phyloP scores from a whole-genome alignment of 2,329 filamentous ascomycete species.

The Aspergillus sp. region DNA sequence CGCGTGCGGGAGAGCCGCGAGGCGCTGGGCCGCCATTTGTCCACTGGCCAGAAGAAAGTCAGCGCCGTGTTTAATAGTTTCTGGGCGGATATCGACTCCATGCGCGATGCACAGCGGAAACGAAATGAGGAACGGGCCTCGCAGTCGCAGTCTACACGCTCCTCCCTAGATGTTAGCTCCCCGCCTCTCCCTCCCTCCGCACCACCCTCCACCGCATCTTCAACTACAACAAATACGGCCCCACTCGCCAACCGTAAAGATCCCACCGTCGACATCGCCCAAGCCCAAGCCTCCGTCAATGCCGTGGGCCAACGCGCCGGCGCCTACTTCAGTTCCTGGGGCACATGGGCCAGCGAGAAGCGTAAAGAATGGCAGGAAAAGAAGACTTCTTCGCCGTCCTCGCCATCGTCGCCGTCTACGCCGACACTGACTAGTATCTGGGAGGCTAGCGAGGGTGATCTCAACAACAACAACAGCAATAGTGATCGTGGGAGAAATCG shows the following conservation, averaged over 20 bases:
- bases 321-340: constrained; percentile 57
- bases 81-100: constrained; percentile 80
- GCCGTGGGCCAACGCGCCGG: constrained; percentile 50
- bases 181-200: constrained; percentile 18
- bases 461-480: no score
- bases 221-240: constrained; percentile 7
- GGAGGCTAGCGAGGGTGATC: constrained; percentile 14
- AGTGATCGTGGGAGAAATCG: constrained; percentile 22
- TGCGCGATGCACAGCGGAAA: constrained; percentile 64
- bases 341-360: constrained; percentile 49
- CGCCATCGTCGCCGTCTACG: constrained; percentile 18
- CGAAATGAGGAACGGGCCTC: constrained; percentile 25
- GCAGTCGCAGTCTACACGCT: constrained; percentile 18
- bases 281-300: constrained; percentile 48
- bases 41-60: constrained; percentile 79
- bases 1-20: constrained; percentile 75
- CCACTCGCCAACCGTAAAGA: constrained; percentile 26
- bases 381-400: constrained; percentile 18
- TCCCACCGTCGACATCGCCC: constrained; percentile 41
- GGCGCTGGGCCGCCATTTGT: constrained; percentile 78
- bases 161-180: constrained; percentile 20
- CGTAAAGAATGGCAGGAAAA: constrained; percentile 40
- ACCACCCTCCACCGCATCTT: neutral
- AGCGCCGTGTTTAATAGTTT: constrained; percentile 78
- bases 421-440: constrained; percentile 16